These are phyloP conservation scores for Cladobotryum mycophilum DNA, from an alignment of 2,329 filamentous ascomycete genomes.

Conservation along the genomic window DNA sequence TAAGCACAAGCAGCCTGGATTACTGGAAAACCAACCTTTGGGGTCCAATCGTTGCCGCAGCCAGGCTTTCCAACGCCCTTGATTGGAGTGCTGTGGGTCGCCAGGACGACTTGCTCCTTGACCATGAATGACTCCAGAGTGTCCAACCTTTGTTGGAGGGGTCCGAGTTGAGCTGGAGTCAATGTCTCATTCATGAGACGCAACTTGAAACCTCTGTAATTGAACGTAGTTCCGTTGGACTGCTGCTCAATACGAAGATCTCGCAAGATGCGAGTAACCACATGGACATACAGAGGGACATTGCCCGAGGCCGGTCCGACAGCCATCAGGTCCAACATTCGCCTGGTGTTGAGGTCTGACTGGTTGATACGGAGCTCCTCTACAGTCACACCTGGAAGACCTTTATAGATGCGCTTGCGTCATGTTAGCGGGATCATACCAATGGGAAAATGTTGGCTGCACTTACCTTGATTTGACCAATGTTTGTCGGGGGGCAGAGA, in stretches of 20 bases:
- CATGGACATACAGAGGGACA: constrained; percentile 53
- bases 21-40: constrained; percentile 13
- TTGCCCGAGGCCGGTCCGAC: constrained; percentile 30
- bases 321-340: constrained; percentile 57
- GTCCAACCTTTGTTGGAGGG: constrained; percentile 37
- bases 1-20: neutral
- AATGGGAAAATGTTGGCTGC: too few relatives aligned
- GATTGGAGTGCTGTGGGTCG: neutral
- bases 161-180: constrained; percentile 41
- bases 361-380: constrained; percentile 46
- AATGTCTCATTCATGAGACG: constrained; percentile 31
- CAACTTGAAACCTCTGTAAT: constrained; percentile 43
- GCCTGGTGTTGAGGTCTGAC: constrained; percentile 47
- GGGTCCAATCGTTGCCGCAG: constrained; percentile 15
- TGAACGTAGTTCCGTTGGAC: constrained; percentile 30
- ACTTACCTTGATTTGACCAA: constrained; percentile 32
- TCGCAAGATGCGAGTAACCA: constrained; percentile 49
- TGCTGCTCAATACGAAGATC: constrained; percentile 47
- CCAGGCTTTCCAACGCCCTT: neutral
- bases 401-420: neutral
- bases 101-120: constrained; percentile 12
- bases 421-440: neutral
- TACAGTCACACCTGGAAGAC: constrained; percentile 35
- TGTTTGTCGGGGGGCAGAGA: constrained; percentile 49
- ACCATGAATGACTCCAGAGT: constrained; percentile 46